Evolutionary conservation across 495 filamentous ascomycete genomes (phyloP).

Genomic region (Penicillium egyptiacum): DNA sequence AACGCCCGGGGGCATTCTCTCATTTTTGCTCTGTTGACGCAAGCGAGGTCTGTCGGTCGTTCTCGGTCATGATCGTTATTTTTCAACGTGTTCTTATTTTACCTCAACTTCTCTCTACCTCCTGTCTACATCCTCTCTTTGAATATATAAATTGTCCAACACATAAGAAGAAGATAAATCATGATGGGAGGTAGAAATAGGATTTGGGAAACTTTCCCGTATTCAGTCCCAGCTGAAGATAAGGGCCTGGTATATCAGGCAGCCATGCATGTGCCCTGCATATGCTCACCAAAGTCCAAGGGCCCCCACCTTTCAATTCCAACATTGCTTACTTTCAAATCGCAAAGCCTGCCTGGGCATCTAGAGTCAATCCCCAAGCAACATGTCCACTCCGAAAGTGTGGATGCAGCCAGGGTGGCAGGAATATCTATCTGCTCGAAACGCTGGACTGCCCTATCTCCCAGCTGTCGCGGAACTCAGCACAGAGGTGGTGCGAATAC

Average conservation of each 20-base stretch:
- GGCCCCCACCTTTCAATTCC: neutral
- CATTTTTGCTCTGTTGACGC: too few species aligned
- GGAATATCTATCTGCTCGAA: slow-evolving; percentile 40
- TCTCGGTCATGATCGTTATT: neutral
- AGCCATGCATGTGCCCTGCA: neutral
- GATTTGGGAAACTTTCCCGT: neutral
- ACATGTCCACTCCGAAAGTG: neutral
- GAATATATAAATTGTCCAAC: neutral
- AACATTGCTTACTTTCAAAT: neutral
- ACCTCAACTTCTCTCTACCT: neutral
- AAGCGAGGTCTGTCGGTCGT: too few species aligned
- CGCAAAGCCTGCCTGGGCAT: neutral
- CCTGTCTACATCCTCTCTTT: neutral
- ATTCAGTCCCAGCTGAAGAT: neutral
- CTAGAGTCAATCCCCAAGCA: neutral
- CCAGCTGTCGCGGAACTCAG: slow-evolving; percentile 42
- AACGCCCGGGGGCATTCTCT: too few species aligned
- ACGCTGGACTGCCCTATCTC: slow-evolving; percentile 33
- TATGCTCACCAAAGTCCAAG: neutral
- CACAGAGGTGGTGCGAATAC: slow-evolving; percentile 41
- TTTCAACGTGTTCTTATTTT: neutral
- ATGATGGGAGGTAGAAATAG: neutral
- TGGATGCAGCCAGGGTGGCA: slow-evolving; percentile 18
- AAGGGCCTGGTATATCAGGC: neutral
- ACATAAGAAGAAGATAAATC: neutral